These are phyloP conservation scores for Monilinia vaccinii-corymbosi DNA, from an alignment of 2,329 filamentous ascomycete species.

Conservation along the genomic window DNA sequence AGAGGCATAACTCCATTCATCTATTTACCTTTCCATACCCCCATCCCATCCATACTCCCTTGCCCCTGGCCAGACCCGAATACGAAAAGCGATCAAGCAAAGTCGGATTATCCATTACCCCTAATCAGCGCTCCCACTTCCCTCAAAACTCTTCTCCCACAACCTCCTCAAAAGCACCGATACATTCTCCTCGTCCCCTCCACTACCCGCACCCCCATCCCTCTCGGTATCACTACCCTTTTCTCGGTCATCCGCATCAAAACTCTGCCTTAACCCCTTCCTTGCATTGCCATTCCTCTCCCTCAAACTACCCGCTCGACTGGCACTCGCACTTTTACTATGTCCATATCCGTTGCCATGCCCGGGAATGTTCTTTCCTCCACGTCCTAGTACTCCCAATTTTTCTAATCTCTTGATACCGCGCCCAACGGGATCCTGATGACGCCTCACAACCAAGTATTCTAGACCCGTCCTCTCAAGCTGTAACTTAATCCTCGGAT, in stretches of 20 bases:
- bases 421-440: slow-evolving; percentile 60
- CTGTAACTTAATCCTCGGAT: slow-evolving; percentile 55
- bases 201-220: slow-evolving; percentile 12
- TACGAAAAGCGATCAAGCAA: not conserved
- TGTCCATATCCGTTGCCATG: slow-evolving; percentile 22
- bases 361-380: slow-evolving; percentile 40
- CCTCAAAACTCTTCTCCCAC: slow-evolving; percentile 52
- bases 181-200: slow-evolving; percentile 33
- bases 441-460: slow-evolving; percentile 64
- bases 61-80: not conserved
- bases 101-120: not conserved
- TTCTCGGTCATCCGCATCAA: slow-evolving; percentile 25
- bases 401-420: slow-evolving; percentile 47
- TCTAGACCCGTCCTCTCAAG: slow-evolving; percentile 64
- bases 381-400: slow-evolving; percentile 41
- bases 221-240: slow-evolving; percentile 21
- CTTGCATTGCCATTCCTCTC: slow-evolving; percentile 3
- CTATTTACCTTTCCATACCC: not conserved
- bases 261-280: slow-evolving; percentile 35
- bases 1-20: not conserved
- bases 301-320: slow-evolving; percentile 14
- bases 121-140: slow-evolving; percentile 38
- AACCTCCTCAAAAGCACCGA: slow-evolving; percentile 45
- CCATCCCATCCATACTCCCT: not conserved
- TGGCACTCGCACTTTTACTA: slow-evolving; percentile 13